phyloP scores from a whole-genome alignment of 75 land plant genomes.

The Cryptomeria japonica region DNA sequence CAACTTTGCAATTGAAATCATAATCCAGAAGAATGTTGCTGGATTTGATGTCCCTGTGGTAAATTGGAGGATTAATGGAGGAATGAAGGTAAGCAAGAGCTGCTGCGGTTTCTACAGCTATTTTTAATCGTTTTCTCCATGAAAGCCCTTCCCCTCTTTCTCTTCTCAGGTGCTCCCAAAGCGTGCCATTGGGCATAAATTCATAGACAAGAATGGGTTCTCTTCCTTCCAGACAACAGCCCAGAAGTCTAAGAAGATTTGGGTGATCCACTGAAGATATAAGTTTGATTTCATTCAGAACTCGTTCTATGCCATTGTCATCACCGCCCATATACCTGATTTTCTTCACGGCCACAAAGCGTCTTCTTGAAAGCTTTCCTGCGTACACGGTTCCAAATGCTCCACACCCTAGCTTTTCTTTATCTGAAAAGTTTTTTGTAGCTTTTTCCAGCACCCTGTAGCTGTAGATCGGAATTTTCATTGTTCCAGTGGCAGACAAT shows the following conservation, averaged over 20 bases:
- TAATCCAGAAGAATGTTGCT: slow-evolving; percentile 36
- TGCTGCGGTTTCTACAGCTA: slow-evolving; percentile 24
- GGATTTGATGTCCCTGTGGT: slow-evolving; percentile 38
- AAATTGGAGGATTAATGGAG: slow-evolving; percentile 18
- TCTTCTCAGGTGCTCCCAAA: slow-evolving; percentile 23
- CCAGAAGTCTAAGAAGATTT: slow-evolving; percentile 24
- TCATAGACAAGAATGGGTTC: slow-evolving; percentile 34
- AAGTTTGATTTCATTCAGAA: slow-evolving; percentile 26
- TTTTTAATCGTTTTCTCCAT: slow-evolving; percentile 24
- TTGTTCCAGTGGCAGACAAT: not conserved
- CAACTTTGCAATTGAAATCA: slow-evolving; percentile 25
- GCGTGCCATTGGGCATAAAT: slow-evolving; percentile 36
- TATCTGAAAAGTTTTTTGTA: slow-evolving; percentile 25
- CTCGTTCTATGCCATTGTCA: slow-evolving; percentile 19
- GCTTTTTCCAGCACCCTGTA: slow-evolving; percentile 33
- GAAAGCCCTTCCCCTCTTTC: slow-evolving; percentile 16
- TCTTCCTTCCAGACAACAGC: slow-evolving; percentile 22
- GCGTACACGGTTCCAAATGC: slow-evolving; percentile 40
- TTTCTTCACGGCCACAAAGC: slow-evolving; percentile 39
- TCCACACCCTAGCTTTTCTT: slow-evolving; percentile 24
- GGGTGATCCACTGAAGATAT: slow-evolving; percentile 29
- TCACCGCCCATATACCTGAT: slow-evolving; percentile 21
- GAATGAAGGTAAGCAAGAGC: slow-evolving; percentile 36
- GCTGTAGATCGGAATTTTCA: slow-evolving; percentile 8
- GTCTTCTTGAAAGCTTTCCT: slow-evolving; percentile 25